Evolutionary conservation across 2,329 filamentous ascomycete species (phyloP).

Genomic region (Penicillium decumbens): DNA sequence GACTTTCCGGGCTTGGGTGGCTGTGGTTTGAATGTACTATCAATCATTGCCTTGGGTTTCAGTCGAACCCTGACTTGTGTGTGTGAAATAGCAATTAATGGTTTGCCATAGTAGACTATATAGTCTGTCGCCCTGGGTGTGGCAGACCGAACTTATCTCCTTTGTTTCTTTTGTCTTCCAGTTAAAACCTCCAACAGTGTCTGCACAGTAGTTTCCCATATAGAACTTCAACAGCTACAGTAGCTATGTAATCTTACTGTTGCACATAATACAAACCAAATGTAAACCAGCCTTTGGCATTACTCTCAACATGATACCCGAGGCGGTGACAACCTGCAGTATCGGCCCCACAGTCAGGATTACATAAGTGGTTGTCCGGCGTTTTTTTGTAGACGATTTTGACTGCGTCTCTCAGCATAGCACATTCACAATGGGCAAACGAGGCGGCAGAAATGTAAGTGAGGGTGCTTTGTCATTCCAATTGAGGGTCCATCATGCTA

Average conservation of each 20-base stretch:
- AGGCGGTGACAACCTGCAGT: slow-evolving; percentile 4
- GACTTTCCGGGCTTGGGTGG: slow-evolving; percentile 8
- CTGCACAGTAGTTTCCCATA: neutral
- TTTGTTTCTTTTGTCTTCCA: slow-evolving; percentile 23
- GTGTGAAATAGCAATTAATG: slow-evolving; percentile 31
- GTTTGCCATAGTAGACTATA: slow-evolving; percentile 30
- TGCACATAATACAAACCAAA: neutral
- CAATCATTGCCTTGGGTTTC: slow-evolving; percentile 28
- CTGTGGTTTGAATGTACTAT: slow-evolving; percentile 29
- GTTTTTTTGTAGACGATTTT: slow-evolving; percentile 18
- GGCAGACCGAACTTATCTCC: slow-evolving; percentile 23
- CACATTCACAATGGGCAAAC: slow-evolving; percentile 29
- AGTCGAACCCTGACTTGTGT: slow-evolving; percentile 27
- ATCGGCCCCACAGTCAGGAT: slow-evolving; percentile 8
- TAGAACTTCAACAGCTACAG: neutral
- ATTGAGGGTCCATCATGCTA: slow-evolving; percentile 4
- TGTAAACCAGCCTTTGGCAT: neutral
- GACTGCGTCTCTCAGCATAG: slow-evolving; percentile 5
- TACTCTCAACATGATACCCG: neutral
- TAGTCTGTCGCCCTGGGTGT: slow-evolving; percentile 20
- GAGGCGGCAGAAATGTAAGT: slow-evolving; percentile 29
- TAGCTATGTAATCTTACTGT: neutral
- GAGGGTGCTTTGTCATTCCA: neutral
- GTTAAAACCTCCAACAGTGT: neutral
- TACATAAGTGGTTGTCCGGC: slow-evolving; percentile 7